phyloP scores from a whole-genome alignment of 2,329 filamentous ascomycete species.

The Apiospora marii region DNA sequence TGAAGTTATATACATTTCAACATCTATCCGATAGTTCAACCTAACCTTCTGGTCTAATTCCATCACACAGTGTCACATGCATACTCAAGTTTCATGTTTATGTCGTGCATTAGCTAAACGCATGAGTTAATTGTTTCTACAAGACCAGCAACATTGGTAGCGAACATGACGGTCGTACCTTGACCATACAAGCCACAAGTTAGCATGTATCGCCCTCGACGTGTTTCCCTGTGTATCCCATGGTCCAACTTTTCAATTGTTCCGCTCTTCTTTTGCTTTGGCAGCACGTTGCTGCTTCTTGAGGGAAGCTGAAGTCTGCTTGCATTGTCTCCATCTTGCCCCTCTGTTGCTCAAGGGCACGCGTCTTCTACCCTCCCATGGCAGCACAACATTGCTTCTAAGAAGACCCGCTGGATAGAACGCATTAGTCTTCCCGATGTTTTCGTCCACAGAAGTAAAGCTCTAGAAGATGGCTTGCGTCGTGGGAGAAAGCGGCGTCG shows the following conservation, averaged over 20 bases:
- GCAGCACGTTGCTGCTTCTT: too few relatives aligned
- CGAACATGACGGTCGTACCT: too few relatives aligned
- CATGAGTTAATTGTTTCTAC: too few relatives aligned
- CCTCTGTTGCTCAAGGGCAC: too few relatives aligned
- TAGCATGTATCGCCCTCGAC: background rate
- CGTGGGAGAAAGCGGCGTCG: constrained; percentile 90
- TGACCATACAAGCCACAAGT: background rate
- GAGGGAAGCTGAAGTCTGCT: too few relatives aligned
- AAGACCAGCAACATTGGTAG: too few relatives aligned
- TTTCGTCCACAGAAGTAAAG: constrained; percentile 99
- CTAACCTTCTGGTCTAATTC: background rate
- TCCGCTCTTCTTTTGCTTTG: background rate
- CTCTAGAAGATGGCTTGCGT: constrained; percentile 98
- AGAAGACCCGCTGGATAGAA: too few relatives aligned
- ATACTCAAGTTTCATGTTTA: background rate
- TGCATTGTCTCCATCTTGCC: background rate
- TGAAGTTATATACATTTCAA: background rate
- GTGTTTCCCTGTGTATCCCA: background rate
- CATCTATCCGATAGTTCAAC: too few relatives aligned
- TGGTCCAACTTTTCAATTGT: background rate
- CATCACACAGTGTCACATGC: background rate
- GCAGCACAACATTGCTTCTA: too few relatives aligned
- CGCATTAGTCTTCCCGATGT: constrained; percentile 41
- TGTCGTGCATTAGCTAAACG: background rate
- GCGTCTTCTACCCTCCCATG: too few relatives aligned